Evolutionary conservation across 345 rosid species (phyloP), one percentile per base, ranked within the genome.

Genomic region (Kernera saxatilis): DNA sequence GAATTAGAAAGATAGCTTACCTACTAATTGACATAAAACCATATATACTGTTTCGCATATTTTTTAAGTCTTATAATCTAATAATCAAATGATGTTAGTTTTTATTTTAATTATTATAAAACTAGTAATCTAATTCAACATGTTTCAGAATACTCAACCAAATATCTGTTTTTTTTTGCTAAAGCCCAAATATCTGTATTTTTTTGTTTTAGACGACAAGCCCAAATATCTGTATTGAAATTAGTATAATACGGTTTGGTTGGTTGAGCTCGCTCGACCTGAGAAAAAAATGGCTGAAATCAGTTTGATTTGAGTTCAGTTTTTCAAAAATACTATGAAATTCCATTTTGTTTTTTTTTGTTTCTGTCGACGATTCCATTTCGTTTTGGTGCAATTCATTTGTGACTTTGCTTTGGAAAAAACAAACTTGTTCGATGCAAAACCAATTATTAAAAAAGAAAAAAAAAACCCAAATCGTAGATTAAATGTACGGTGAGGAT

Each of bases 21-120:
- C 72, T 39, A 74, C 67, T 29, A 67, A 74, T 49, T 37, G 67
- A 58, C 46, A 58, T 49, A 21, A 64, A 64, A 64, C 56, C 50
- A 58, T 41, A 14, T 67, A 46, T 35, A 35, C 18, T 11, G 17
- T 55, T 30, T 70, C 43, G 13, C 15, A 51, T n/a, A 46, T 36
- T 11, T 11, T 26, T 35, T 36, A 19, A 23, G 49, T 19, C 30
- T 39, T 71, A 19, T 60, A 6, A 17, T 37, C 18, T 52, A 17
- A 6, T 11, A 12, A 51, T 13, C 29, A 39, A 6, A 30, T 5
- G 11, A 60, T 57, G 1, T 56, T 33, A 19, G 13, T 23, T 21
- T 25, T 8, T 30, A 10, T 32, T n/a, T 27, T n/a, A n/a, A n/a
- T 29, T n/a, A n/a, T 25, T 12, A 5, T 26, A 51, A 26, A 51